Evolutionary conservation across 345 rosid genomes (phyloP).

Genomic region (Populus ilicifolia): DNA sequence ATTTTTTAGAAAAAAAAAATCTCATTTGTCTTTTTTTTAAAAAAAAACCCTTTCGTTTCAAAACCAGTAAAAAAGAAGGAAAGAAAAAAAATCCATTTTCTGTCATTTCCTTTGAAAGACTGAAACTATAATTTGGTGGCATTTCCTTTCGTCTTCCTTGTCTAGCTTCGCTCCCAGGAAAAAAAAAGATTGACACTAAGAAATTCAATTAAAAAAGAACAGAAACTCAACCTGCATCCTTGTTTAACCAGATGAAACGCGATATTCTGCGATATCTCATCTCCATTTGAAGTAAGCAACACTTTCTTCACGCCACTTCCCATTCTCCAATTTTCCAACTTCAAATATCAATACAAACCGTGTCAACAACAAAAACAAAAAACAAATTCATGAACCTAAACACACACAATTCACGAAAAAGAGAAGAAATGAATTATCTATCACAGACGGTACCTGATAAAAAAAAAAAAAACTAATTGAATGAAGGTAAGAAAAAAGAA

Average conservation of each 20-base stretch:
- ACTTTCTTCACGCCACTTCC: constrained; percentile 57
- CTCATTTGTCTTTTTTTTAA: no score
- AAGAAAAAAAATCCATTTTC: background rate
- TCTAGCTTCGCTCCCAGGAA: background rate
- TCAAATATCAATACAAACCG: background rate
- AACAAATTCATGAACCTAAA: background rate
- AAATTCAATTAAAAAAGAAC: background rate
- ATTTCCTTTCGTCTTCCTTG: background rate
- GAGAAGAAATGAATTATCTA: background rate
- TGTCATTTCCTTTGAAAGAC: background rate
- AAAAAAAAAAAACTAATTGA: background rate
- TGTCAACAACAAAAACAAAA: background rate
- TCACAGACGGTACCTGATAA: background rate
- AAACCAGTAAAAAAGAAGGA: no score
- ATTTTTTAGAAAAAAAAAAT: no score
- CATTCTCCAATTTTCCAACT: constrained; percentile 26
- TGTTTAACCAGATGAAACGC: constrained; percentile 68
- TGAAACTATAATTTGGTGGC: background rate
- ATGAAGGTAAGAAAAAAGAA: background rate
- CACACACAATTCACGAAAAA: background rate
- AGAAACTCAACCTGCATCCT: constrained; percentile 65
- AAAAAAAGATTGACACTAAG: background rate
- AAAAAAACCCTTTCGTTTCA: background rate
- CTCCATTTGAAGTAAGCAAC: constrained; percentile 73
- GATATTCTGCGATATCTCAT: constrained; percentile 58